A percentile compares a stretch with the other conserved stretches of the same genome.
phyloP scores from a whole-genome alignment of 768 basidiomycete genomes.

The Russula griseocarnosa region DNA sequence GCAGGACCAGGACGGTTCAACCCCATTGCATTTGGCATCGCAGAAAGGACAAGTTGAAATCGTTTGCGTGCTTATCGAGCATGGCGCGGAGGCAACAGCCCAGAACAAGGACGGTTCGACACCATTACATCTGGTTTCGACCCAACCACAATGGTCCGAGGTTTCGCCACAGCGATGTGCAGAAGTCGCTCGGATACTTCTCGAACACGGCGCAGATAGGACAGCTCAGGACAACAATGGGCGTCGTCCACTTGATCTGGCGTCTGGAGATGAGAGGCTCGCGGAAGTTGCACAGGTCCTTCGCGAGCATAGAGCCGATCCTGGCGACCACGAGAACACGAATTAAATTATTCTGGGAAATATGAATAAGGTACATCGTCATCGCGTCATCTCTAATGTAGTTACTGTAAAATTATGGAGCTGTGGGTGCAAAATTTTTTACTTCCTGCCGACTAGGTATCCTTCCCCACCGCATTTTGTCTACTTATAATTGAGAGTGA shows the following conservation, averaged over 20 bases:
- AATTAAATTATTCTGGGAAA: not conserved
- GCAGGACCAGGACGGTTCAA: not conserved
- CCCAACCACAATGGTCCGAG: no score
- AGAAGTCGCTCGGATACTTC: not conserved
- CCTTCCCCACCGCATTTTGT: no score
- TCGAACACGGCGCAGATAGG: not conserved
- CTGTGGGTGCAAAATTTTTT: not conserved
- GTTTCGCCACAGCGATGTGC: not conserved
- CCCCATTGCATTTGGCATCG: not conserved
- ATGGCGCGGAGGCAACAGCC: no score
- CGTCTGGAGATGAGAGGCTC: not conserved
- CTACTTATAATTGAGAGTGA: no score
- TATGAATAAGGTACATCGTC: not conserved
- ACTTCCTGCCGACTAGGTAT: no score
- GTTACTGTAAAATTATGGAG: not conserved
- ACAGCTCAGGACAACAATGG: not conserved
- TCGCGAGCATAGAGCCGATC: not conserved
- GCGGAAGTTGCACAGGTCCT: not conserved
- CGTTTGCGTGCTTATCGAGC: no score
- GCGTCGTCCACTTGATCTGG: not conserved
- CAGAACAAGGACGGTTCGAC: no score
- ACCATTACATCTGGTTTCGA: no score
- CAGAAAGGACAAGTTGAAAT: not conserved
- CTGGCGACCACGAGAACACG: not conserved
- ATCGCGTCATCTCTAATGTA: not conserved